Conservation (phyloP, 208 protist species). For the Acanthamoeba healyi region DNA sequence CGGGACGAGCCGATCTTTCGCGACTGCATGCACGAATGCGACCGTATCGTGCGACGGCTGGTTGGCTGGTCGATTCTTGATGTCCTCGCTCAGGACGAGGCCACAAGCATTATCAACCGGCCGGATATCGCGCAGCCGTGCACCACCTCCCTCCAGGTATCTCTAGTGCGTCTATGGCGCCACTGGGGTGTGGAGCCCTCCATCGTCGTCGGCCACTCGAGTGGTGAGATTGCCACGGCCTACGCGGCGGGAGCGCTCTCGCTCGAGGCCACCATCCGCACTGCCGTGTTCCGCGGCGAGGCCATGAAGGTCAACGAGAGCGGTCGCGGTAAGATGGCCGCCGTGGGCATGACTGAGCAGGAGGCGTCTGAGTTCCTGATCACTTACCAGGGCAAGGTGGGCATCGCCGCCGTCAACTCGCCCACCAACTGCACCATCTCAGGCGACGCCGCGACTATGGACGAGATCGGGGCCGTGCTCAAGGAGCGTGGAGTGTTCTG, state of each 20-base stretch:
- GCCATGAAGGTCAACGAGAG: constrained; percentile 72
- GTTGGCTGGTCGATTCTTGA: constrained; percentile 76
- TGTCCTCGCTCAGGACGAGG: constrained; percentile 21
- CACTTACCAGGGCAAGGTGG: neutral
- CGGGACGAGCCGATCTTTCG: constrained; percentile 73
- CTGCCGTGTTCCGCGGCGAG: constrained; percentile 27
- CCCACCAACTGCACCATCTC: constrained; percentile 33
- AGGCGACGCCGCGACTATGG: constrained; percentile 7
- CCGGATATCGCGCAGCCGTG: constrained; percentile 77
- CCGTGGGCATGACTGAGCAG: constrained; percentile 73
- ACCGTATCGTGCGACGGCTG: constrained; percentile 16
- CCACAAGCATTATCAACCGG: constrained; percentile 51
- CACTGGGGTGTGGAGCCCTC: constrained; percentile 80
- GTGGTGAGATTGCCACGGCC: constrained; percentile 81
- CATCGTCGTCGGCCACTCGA: constrained; percentile 82
- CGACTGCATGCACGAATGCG: constrained; percentile 60
- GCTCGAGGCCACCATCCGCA: constrained; percentile 77
- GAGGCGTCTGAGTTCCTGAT: constrained; percentile 44
- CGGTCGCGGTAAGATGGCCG: constrained; percentile 78
- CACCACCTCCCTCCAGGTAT: constrained; percentile 77
- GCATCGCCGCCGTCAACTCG: constrained; percentile 40
- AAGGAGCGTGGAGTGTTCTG: constrained; percentile 49
- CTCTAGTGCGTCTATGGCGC: constrained; percentile 59
- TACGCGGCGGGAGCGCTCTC: constrained; percentile 75
- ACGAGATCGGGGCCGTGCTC: constrained; percentile 11